Conservation (phyloP, 257 asterid species). For the Salvia hispanica region DNA sequence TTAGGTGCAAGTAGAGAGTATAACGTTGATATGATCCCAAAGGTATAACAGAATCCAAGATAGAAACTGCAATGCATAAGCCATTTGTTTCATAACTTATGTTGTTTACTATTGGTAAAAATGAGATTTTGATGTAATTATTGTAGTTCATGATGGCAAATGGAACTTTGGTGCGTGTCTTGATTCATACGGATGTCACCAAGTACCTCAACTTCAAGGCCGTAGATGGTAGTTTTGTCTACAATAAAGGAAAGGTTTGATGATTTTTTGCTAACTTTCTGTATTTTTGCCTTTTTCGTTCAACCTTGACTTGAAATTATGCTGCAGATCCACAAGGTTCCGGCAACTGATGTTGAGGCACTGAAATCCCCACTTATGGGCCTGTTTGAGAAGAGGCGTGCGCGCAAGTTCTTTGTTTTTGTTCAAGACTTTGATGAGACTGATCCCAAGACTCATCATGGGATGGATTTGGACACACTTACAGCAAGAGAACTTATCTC, state of each 20-base stretch:
- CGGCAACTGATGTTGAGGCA: conserved; percentile 99
- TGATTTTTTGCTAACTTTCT: background rate
- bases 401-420: conserved; percentile 84
- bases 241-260: conserved; percentile 88
- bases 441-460: conserved; percentile 79
- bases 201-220: conserved; percentile 99
- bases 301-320: conserved; percentile 16
- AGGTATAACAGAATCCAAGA: conserved; percentile 41
- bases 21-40: conserved; percentile 97
- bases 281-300: background rate
- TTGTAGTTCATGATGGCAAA: conserved; percentile 96
- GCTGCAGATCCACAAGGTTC: conserved; percentile 88
- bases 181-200: conserved; percentile 89
- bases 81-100: background rate
- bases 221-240: conserved; percentile 96
- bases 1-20: conserved; percentile 89
- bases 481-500: conserved; percentile 76
- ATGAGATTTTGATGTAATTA: background rate
- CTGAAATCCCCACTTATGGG: conserved; percentile 94
- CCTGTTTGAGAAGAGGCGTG: conserved; percentile 91
- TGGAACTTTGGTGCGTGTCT: conserved; percentile 90
- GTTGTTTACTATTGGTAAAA: background rate
- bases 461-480: conserved; percentile 73
- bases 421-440: conserved; percentile 91
- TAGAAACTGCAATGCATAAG: background rate